Percentiles rank a stretch among this genome's conserved stretches.
Evolutionary conservation across 139 green algal species (phyloP).

Genomic region (Yamagishiella unicocca): DNA sequence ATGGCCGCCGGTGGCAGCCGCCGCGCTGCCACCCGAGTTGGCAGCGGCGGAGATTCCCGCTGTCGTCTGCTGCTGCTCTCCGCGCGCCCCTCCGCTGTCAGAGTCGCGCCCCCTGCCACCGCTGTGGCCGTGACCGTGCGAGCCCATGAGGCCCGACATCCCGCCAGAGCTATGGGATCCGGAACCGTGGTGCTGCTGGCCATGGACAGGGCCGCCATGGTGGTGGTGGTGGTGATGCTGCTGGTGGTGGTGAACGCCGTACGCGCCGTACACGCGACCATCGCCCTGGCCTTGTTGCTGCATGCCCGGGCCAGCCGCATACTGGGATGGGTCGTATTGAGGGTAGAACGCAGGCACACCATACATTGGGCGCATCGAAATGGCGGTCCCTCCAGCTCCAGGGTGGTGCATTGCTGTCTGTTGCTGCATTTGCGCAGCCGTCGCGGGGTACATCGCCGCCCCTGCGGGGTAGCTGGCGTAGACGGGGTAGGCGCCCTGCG

Average conservation of each 20-base stretch:
- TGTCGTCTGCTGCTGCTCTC: not conserved
- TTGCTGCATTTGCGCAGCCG: slow-evolving; percentile 19
- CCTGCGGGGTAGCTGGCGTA: slow-evolving; percentile 28
- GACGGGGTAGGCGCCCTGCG: slow-evolving; percentile 8
- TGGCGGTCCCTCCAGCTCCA: not conserved
- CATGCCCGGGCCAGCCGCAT: not conserved
- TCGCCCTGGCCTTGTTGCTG: slow-evolving; percentile 7
- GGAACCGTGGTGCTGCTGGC: not conserved
- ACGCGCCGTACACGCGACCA: not conserved
- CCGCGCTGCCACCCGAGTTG: not conserved
- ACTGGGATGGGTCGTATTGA: not conserved
- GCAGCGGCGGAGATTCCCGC: not conserved
- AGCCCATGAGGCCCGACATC: not conserved
- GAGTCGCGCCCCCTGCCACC: not conserved
- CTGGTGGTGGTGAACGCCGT: slow-evolving; percentile 11
- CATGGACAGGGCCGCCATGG: too few relatives aligned
- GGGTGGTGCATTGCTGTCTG: not conserved
- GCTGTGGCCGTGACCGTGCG: not conserved
- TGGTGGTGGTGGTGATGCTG: slow-evolving; percentile 8
- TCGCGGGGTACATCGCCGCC: slow-evolving; percentile 10
- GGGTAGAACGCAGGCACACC: slow-evolving; percentile 19
- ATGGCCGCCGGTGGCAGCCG: not conserved
- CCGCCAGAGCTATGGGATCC: not conserved
- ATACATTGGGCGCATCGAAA: slow-evolving; percentile 30
- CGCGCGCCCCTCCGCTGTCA: not conserved